A percentile compares a stretch with the other conserved stretches of the same genome.
phyloP scores from a whole-genome alignment of 2,329 filamentous ascomycete genomes.

The Xylaria sp. region DNA sequence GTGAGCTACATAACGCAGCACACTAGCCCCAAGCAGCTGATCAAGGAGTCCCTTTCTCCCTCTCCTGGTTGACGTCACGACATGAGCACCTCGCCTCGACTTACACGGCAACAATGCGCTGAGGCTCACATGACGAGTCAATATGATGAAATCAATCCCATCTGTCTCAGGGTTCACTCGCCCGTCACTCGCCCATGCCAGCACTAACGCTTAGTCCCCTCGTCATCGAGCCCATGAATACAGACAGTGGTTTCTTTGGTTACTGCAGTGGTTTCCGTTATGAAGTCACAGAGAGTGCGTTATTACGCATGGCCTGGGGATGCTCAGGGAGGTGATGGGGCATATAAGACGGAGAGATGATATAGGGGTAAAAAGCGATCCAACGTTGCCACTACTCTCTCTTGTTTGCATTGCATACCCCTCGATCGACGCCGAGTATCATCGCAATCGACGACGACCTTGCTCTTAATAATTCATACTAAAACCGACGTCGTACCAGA shows the following conservation, averaged over 20 bases:
- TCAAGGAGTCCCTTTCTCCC: not conserved
- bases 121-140: not conserved
- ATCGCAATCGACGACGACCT: not conserved
- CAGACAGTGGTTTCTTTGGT: not conserved
- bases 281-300: not conserved
- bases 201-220: not conserved
- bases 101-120: not conserved
- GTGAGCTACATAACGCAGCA: too few species aligned
- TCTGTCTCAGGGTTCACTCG: not conserved
- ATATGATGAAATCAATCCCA: not conserved
- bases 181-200: not conserved
- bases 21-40: not conserved
- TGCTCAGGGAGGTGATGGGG: not conserved
- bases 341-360: not conserved
- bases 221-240: not conserved
- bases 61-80: not conserved
- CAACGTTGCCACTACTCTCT: not conserved
- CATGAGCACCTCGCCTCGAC: not conserved
- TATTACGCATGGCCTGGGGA: not conserved
- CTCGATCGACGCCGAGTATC: not conserved
- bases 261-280: not conserved
- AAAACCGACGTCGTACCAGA: not conserved
- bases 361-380: not conserved
- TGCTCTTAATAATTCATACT: not conserved
- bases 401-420: not conserved